Evolutionary conservation across 805 yeast genomes (phyloP).

Genomic region (Pichia scutulata): DNA sequence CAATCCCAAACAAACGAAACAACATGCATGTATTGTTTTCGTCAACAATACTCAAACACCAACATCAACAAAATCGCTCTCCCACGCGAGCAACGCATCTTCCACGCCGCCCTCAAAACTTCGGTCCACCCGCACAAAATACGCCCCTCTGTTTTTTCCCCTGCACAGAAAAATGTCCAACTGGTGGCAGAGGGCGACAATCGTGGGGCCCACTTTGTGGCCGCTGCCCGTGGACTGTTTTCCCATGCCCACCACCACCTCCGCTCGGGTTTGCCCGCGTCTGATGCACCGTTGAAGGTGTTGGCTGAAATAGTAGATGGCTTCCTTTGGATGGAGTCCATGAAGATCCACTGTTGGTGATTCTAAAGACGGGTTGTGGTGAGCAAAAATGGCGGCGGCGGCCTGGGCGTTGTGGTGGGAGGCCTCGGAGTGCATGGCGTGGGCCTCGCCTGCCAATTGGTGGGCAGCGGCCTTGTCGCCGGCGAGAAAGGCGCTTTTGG

Average conservation of each 20-base stretch:
- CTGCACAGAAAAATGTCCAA: background rate
- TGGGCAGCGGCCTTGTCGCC: conserved; percentile 5
- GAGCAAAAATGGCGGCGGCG: conserved; percentile 3
- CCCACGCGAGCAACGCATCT: background rate
- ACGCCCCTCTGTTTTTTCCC: background rate
- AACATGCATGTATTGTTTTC: too few species aligned
- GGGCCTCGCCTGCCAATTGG: conserved; percentile 9
- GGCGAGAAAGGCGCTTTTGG: background rate
- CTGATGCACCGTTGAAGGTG: conserved; percentile 5
- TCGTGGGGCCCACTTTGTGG: background rate
- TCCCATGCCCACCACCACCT: conserved; percentile 9
- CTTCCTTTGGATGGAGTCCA: conserved; percentile 6
- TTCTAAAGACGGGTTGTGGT: conserved; percentile 5
- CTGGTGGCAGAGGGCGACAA: background rate
- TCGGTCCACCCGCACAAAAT: background rate
- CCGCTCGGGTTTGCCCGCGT: conserved; percentile 2
- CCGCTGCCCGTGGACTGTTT: conserved; percentile 5
- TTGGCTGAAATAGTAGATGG: conserved; percentile 8
- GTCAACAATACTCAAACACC: background rate
- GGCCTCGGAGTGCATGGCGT: background rate
- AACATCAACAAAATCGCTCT: background rate
- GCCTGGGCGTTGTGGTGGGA: conserved; percentile 6
- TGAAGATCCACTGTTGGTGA: conserved; percentile 8
- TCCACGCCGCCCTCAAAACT: background rate
- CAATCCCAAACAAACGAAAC: background rate